Conservation (phyloP, 805 yeast species). For the Cyberlindnera galapagoensis region DNA sequence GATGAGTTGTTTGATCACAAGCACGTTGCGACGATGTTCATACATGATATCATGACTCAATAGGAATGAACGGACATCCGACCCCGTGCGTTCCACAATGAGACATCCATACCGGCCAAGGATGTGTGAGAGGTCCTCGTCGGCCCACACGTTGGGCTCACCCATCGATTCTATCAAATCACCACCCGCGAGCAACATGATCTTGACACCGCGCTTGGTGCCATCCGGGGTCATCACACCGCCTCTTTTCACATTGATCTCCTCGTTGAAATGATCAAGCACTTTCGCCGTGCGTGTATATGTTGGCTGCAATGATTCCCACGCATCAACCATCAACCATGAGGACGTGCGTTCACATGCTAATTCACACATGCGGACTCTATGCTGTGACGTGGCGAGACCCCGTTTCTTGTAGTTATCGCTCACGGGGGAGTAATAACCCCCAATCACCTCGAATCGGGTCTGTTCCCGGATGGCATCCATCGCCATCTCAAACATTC, state of each 20-base stretch:
- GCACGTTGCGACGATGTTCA: constrained; percentile 87
- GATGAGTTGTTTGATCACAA: constrained; percentile 92
- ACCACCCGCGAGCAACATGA: constrained; percentile 96
- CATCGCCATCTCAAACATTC: constrained; percentile 99
- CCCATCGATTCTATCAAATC: constrained; percentile 98
- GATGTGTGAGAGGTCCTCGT: constrained; percentile 88
- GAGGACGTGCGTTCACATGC: constrained; percentile 95
- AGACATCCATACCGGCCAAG: constrained; percentile 94
- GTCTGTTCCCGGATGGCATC: constrained; percentile 91
- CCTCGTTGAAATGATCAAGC: constrained; percentile 93
- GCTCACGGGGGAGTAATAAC: constrained; percentile 90
- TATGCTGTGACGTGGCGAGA: constrained; percentile 77
- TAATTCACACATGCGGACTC: constrained; percentile 96
- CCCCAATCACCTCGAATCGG: constrained; percentile 91
- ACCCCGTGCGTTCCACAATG: constrained; percentile 94
- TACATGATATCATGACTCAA: constrained; percentile 95
- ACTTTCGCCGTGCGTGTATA: constrained; percentile 95
- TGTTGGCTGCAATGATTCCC: constrained; percentile 91
- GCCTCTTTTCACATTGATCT: constrained; percentile 82
- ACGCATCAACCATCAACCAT: constrained; percentile 99
- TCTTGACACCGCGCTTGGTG: constrained; percentile 73
- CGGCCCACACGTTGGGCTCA: constrained; percentile 99
- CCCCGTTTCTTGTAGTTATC: constrained; percentile 94
- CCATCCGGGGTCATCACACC: constrained; percentile 65
- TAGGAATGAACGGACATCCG: constrained; percentile 89